Conservation (phyloP, 2,329 filamentous ascomycete genomes). For the Xylariales sp. region DNA sequence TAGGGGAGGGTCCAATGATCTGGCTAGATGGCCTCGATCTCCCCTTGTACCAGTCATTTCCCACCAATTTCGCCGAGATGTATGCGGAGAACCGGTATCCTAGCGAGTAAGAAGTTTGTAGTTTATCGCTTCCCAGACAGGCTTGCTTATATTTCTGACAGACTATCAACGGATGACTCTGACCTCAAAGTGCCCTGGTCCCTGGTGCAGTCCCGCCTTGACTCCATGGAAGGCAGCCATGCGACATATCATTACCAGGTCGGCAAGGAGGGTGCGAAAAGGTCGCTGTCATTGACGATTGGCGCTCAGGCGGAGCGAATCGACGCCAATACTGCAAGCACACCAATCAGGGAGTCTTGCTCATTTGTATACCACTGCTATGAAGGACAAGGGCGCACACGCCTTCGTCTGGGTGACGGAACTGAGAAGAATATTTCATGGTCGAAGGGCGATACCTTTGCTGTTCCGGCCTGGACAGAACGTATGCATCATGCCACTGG, state of each 20-base stretch:
- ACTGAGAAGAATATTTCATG: background rate
- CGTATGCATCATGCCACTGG: background rate
- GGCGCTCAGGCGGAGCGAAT: constrained; percentile 7
- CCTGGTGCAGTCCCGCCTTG: background rate
- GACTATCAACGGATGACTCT: background rate
- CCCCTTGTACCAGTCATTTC: constrained; percentile 44
- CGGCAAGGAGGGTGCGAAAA: background rate
- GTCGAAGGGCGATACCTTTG: constrained; percentile 6
- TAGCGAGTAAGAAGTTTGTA: background rate
- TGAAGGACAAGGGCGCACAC: constrained; percentile 1
- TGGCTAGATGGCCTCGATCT: constrained; percentile 53
- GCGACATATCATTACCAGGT: constrained; percentile 8
- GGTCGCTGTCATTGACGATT: constrained; percentile 4
- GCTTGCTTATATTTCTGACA: too few relatives aligned
- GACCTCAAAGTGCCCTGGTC: constrained; percentile 5
- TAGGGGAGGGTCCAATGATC: constrained; percentile 41
- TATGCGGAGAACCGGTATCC: constrained; percentile 18
- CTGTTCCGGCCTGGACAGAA: constrained; percentile 8
- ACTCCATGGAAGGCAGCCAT: background rate
- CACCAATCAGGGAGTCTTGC: background rate
- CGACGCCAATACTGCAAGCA: background rate
- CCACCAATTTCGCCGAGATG: constrained; percentile 49
- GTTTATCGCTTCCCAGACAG: background rate
- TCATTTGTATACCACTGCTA: constrained; percentile 8
- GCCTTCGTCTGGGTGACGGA: background rate